Evolutionary conservation across 257 asterid genomes (phyloP).

Genomic region (Primulina eburnea): DNA sequence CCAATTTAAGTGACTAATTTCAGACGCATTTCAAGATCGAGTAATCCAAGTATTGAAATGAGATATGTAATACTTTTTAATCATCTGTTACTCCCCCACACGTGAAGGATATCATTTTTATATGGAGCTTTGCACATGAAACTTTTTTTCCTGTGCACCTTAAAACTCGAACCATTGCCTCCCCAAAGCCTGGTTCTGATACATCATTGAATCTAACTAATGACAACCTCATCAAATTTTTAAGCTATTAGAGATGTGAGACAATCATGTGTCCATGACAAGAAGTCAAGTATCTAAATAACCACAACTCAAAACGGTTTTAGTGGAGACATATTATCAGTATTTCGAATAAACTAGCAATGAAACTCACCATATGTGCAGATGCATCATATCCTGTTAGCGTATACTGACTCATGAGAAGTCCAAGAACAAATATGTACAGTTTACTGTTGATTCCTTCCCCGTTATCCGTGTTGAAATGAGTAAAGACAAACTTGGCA

Average conservation of each 20-base stretch:
- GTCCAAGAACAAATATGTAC: conserved; percentile 82
- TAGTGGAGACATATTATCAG: neutral
- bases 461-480: conserved; percentile 74
- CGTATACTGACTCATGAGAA: conserved; percentile 95
- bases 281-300: too few species aligned
- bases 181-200: neutral
- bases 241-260: too few species aligned
- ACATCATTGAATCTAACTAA: neutral
- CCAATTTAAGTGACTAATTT: neutral
- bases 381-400: conserved; percentile 92
- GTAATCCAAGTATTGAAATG: neutral
- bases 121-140: neutral
- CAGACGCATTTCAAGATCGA: neutral
- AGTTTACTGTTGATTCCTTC: conserved; percentile 57
- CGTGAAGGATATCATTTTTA: neutral
- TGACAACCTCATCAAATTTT: too few species aligned
- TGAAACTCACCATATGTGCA: conserved; percentile 84
- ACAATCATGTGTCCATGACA: too few species aligned
- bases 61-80: neutral
- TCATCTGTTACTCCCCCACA: neutral
- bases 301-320: neutral
- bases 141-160: neutral
- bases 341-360: conserved; percentile 8
- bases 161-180: neutral
- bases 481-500: conserved; percentile 74